Evolutionary conservation across 1,284 basidiomycete genomes (phyloP).

Genomic region (Megacollybia platyphylla): DNA sequence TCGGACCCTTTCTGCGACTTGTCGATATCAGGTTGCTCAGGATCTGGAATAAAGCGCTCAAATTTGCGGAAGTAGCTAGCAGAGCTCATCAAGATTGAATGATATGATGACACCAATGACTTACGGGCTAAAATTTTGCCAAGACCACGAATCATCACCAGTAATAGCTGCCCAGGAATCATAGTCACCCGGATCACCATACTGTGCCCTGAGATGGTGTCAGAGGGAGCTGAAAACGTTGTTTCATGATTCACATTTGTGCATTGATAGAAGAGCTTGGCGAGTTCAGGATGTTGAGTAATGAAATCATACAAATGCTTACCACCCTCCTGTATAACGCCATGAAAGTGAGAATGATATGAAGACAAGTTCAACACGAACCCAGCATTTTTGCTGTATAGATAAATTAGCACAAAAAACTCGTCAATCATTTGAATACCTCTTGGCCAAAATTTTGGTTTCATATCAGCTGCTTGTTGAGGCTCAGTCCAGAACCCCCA

Average conservation of each 20-base stretch:
- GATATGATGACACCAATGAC: slow-evolving; percentile 3
- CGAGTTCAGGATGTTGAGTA: background rate
- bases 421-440: slow-evolving; percentile 21
- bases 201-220: slow-evolving; percentile 39
- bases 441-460: slow-evolving; percentile 45
- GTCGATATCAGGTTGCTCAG: slow-evolving; percentile 33
- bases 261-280: slow-evolving; percentile 56
- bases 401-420: background rate
- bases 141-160: slow-evolving; percentile 52
- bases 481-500: slow-evolving; percentile 43
- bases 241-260: slow-evolving; percentile 30
- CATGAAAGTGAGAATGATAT: background rate
- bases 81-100: background rate
- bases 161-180: slow-evolving; percentile 52
- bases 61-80: slow-evolving; percentile 50
- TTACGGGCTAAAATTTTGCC: slow-evolving; percentile 37
- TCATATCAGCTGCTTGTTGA: slow-evolving; percentile 32
- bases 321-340: background rate
- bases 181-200: slow-evolving; percentile 55
- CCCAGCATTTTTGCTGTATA: slow-evolving; percentile 48
- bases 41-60: slow-evolving; percentile 36
- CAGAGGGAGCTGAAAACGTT: background rate
- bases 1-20: slow-evolving; percentile 25
- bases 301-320: background rate
- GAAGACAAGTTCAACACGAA: slow-evolving; percentile 12